phyloP scores from a whole-genome alignment of 495 filamentous ascomycete species.

The Penicillium arizonense region DNA sequence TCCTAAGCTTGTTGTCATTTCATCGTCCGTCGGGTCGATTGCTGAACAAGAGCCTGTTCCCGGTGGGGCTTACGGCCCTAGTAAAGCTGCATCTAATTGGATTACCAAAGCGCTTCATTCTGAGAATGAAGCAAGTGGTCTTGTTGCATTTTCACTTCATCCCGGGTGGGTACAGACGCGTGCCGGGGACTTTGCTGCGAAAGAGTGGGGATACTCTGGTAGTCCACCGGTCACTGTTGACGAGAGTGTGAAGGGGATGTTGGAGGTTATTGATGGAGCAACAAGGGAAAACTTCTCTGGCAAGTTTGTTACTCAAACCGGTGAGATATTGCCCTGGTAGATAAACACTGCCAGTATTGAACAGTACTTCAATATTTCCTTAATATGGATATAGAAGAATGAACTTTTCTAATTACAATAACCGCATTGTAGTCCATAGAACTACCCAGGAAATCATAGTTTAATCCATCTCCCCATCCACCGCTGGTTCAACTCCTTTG shows the following conservation, averaged over 20 bases:
- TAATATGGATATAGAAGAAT: too few relatives aligned
- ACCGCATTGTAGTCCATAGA: neutral
- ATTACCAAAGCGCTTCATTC: conserved; percentile 26
- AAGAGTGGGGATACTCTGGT: conserved; percentile 6
- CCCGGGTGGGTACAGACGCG: conserved; percentile 42
- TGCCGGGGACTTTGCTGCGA: conserved; percentile 38
- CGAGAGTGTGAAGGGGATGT: conserved; percentile 24
- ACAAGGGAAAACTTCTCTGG: conserved; percentile 39
- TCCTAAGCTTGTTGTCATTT: conserved; percentile 33
- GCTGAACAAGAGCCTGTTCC: conserved; percentile 23
- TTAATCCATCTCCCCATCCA: conserved; percentile 67
- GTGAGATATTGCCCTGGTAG: conserved; percentile 13
- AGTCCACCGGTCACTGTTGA: conserved; percentile 33
- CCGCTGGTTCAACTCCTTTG: conserved; percentile 56
- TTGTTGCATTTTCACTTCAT: conserved; percentile 28
- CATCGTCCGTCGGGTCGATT: conserved; percentile 22
- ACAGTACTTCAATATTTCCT: too few relatives aligned
- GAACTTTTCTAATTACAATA: too few relatives aligned
- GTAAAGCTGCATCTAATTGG: conserved; percentile 38
- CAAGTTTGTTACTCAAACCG: conserved; percentile 24
- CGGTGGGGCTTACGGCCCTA: conserved; percentile 34
- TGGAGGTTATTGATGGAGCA: conserved; percentile 32
- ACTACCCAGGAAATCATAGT: conserved; percentile 1
- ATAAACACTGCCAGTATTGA: neutral
- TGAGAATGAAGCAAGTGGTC: conserved; percentile 32